These are phyloP conservation scores for Solanum boliviense DNA, from an alignment of 257 asterid genomes.

Conservation along the genomic window DNA sequence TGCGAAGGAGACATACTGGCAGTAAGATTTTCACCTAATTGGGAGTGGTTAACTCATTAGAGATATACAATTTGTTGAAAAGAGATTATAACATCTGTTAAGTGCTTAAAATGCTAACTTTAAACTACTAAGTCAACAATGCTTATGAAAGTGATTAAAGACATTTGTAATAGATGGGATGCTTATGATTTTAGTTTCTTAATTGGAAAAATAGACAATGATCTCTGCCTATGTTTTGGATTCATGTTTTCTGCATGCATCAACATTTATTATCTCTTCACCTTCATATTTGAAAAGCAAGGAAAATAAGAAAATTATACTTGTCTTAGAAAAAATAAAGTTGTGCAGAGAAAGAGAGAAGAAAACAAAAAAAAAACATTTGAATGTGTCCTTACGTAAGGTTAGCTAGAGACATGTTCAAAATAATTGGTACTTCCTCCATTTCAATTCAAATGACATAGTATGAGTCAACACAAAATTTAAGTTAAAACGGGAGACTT, in stretches of 20 bases:
- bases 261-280: not conserved
- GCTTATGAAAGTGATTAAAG: not conserved
- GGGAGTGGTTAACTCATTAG: not conserved
- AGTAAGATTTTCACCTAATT: not conserved
- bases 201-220: not conserved
- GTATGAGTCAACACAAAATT: not conserved
- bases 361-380: not conserved
- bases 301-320: not conserved
- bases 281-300: not conserved
- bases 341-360: not conserved
- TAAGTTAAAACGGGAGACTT: not conserved
- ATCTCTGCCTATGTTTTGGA: not conserved
- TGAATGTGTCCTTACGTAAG: not conserved
- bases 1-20: not conserved
- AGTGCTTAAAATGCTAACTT: not conserved
- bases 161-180: not conserved
- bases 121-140: not conserved
- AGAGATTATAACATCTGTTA: not conserved
- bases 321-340: not conserved
- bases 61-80: not conserved
- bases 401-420: not conserved
- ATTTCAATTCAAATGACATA: not conserved
- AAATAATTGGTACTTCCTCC: not conserved
- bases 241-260: not conserved
- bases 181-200: not conserved